A percentile compares a stretch with the other conserved stretches of the same genome.
Conservation (phyloP, 805 yeast species). For the Myxozyma udenii region DNA sequence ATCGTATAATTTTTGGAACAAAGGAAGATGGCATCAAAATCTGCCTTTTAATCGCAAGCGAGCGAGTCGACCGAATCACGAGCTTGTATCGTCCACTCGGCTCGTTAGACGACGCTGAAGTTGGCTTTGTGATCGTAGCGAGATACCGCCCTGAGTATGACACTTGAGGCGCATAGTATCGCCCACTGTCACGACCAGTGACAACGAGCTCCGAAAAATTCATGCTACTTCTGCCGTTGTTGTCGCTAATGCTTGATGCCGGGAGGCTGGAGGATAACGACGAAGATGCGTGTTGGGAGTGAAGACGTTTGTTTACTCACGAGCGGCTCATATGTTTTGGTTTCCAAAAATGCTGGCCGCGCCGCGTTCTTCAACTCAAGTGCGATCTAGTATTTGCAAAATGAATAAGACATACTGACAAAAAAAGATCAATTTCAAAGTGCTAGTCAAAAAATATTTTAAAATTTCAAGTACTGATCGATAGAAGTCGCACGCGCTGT, state of each 20-base stretch:
- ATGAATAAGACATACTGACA: too few species aligned
- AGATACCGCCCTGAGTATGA: constrained; percentile 18
- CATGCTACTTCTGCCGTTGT: constrained; percentile 2
- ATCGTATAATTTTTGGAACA: constrained; percentile 14
- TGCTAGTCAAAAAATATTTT: too few species aligned
- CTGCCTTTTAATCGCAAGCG: constrained; percentile 15
- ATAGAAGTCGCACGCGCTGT: too few species aligned
- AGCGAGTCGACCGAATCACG: constrained; percentile 12
- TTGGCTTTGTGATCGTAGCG: constrained; percentile 12
- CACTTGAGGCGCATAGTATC: neutral
- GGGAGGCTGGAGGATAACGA: too few species aligned
- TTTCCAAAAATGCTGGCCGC: too few species aligned
- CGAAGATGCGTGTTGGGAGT: too few species aligned
- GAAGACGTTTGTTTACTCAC: constrained; percentile 1
- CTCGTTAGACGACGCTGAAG: neutral
- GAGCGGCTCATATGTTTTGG: too few species aligned
- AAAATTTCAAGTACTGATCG: too few species aligned
- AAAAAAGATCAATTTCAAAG: too few species aligned
- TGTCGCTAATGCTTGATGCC: too few species aligned
- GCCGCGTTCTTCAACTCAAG: too few species aligned
- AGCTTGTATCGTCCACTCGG: constrained; percentile 3
- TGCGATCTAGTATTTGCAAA: too few species aligned
- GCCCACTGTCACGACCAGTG: constrained; percentile 1
- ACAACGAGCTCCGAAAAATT: constrained; percentile 20
- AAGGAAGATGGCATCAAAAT: constrained; percentile 17